Evolutionary conservation across 2,329 filamentous ascomycete genomes (phyloP), one percentile per base, ranked within the genome.

Genomic region (Fusarium sp.): DNA sequence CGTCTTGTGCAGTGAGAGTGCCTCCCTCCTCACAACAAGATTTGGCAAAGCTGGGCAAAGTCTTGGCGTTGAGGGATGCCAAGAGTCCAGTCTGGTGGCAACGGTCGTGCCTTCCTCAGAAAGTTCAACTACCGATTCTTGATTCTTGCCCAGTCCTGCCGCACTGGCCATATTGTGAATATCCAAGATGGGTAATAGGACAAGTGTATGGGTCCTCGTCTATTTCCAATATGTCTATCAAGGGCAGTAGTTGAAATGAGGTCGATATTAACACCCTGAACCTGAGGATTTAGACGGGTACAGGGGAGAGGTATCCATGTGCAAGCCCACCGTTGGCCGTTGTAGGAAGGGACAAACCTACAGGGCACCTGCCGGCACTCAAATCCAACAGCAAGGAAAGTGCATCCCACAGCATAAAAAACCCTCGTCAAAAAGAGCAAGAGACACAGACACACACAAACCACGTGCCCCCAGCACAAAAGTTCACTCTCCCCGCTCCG

Each of bases 11-110:
- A 35, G 33, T n/a, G 56, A 40, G 20, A 14, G 17, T 20, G 43
- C 22, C 43, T 47, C 47, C 27, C 14, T 40, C 35, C 22, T 27
- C 50, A 38, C 9, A 17, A 27, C 40, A 40, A 58, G 58, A 47
- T 59, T n/a, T 56, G 37, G 32, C 15, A 67, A 67, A 63, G 43
- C 50, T 58, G 20, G n/a, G 37, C 30, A 57, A 56, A 17, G 58
- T 56, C 72, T 70, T 65, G 69, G 72, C 66, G 38, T 25, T 12
- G 52, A 37, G 40, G 25, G 32, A 32, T 61, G 72, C 69, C 72
- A 73, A 73, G 66, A 65, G 43, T 9, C 27, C 50, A 54, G 50
- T 50, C 14, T 57, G 68, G 66, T 64, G 59, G 66, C 59, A 63
- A 65, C 59, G 20, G 59, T 32, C 22, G 40, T 32, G 47, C 35